These are phyloP conservation scores for Vicia sativa DNA, from an alignment of 306 rosid genomes.

Conservation along the genomic window DNA sequence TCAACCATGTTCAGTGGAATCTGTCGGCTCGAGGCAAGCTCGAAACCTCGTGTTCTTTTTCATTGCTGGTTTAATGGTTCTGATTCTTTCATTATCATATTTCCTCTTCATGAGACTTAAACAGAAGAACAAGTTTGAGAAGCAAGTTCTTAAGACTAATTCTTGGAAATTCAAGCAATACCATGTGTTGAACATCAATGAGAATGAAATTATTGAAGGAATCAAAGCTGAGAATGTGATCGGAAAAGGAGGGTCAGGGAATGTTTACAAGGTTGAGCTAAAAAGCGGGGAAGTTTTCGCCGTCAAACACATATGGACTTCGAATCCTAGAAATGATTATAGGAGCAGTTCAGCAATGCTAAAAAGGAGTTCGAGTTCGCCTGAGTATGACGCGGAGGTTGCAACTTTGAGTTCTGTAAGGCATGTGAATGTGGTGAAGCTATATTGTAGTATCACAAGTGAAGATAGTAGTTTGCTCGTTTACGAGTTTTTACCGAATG, in stretches of 20 bases:
- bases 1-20: conserved; percentile 50
- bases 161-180: conserved; percentile 81
- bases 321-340: conserved; percentile 42
- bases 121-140: conserved; percentile 42
- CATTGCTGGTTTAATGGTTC: conserved; percentile 50
- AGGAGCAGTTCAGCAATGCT: conserved; percentile 67
- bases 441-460: conserved; percentile 84
- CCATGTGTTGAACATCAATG: conserved; percentile 64
- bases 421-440: conserved; percentile 91
- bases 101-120: conserved; percentile 53
- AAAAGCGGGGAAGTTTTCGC: conserved; percentile 65
- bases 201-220: conserved; percentile 64
- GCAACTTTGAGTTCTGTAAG: conserved; percentile 82
- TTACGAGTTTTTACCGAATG: conserved; percentile 86
- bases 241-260: conserved; percentile 93
- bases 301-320: conserved; percentile 79
- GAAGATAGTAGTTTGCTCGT: conserved; percentile 85
- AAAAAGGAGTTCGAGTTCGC: conserved; percentile 43
- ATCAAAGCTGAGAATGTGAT: conserved; percentile 66
- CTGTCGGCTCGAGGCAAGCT: conserved; percentile 33
- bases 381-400: conserved; percentile 82
- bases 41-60: conserved; percentile 51
- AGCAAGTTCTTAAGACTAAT: conserved; percentile 42
- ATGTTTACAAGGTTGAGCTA: conserved; percentile 68
- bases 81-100: conserved; percentile 45